phyloP scores from a whole-genome alignment of 495 filamentous ascomycete genomes.

The Rhypophila decipiens region DNA sequence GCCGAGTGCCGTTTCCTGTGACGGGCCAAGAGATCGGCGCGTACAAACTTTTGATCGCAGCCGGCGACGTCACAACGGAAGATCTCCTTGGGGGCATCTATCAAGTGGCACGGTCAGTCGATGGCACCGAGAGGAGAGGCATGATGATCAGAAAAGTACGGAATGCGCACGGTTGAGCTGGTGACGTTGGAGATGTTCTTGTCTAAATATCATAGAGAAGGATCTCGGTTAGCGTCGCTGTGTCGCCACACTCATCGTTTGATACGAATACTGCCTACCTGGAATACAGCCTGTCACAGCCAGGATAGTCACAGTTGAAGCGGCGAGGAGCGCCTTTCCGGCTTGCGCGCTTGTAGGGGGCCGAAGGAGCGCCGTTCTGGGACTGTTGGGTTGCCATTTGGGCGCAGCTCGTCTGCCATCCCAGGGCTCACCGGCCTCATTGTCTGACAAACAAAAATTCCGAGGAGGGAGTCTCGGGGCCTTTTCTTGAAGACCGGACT shows the following conservation, averaged over 20 bases:
- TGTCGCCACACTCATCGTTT: no score
- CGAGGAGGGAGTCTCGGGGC: no score
- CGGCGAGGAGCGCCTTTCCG: slow-evolving; percentile 42
- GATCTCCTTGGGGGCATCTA: slow-evolving; percentile 91
- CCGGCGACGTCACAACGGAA: slow-evolving; percentile 87
- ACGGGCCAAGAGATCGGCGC: slow-evolving; percentile 83
- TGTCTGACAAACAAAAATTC: no score
- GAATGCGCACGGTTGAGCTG: slow-evolving; percentile 37
- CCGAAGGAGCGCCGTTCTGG: slow-evolving; percentile 1
- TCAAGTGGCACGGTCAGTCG: slow-evolving; percentile 32
- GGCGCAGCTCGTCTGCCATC: neutral
- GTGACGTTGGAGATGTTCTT: slow-evolving; percentile 73
- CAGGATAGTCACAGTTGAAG: slow-evolving; percentile 77
- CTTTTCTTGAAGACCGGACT: no score
- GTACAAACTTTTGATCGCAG: slow-evolving; percentile 84
- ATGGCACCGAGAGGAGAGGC: neutral
- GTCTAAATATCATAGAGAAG: no score
- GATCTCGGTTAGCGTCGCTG: no score
- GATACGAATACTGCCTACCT: no score
- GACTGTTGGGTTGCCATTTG: neutral
- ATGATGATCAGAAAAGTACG: neutral
- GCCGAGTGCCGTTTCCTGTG: slow-evolving; percentile 91
- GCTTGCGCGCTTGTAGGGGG: slow-evolving; percentile 42
- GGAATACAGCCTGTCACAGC: slow-evolving; percentile 91
- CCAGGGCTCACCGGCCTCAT: neutral